Evolutionary conservation across 2,329 filamentous ascomycete genomes (phyloP).

Genomic region (Emmonsiellopsis sp.): DNA sequence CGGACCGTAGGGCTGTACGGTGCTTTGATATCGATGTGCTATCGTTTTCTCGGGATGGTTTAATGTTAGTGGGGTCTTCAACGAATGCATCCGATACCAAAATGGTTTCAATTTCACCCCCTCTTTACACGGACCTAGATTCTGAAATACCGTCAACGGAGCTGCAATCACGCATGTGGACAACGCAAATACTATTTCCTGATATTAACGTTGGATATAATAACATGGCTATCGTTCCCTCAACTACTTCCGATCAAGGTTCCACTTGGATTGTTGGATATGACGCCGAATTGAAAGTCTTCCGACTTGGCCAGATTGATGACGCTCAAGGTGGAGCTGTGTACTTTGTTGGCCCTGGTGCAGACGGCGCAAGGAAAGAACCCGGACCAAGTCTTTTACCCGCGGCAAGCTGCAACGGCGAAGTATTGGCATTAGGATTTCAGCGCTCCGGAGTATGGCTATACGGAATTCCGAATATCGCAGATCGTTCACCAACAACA

Average conservation of each 20-base stretch:
- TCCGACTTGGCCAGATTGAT: constrained; percentile 65
- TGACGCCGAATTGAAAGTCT: constrained; percentile 66
- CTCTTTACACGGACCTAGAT: constrained; percentile 57
- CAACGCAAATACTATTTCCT: constrained; percentile 74
- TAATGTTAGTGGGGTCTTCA: constrained; percentile 68
- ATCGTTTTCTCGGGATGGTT: constrained; percentile 67
- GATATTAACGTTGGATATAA: constrained; percentile 72
- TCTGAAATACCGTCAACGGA: constrained; percentile 44
- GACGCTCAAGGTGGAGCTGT: constrained; percentile 67
- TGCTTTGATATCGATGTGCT: constrained; percentile 67
- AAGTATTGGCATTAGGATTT: constrained; percentile 65
- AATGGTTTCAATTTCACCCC: constrained; percentile 68
- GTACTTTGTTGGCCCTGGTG: constrained; percentile 62
- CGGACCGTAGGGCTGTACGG: constrained; percentile 65
- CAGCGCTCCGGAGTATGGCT: constrained; percentile 65
- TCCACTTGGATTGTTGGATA: constrained; percentile 70
- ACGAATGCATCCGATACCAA: constrained; percentile 54
- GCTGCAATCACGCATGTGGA: constrained; percentile 68
- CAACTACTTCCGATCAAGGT: constrained; percentile 41
- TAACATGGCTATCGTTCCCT: constrained; percentile 58
- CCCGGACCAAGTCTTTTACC: constrained; percentile 60
- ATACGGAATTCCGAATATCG: constrained; percentile 64
- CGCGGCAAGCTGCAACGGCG: constrained; percentile 57
- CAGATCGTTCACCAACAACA: constrained; percentile 1
- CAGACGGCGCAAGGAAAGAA: constrained; percentile 40